Conservation (phyloP, 2,329 filamentous ascomycete species). For the Pyricularia pennisetigena region DNA sequence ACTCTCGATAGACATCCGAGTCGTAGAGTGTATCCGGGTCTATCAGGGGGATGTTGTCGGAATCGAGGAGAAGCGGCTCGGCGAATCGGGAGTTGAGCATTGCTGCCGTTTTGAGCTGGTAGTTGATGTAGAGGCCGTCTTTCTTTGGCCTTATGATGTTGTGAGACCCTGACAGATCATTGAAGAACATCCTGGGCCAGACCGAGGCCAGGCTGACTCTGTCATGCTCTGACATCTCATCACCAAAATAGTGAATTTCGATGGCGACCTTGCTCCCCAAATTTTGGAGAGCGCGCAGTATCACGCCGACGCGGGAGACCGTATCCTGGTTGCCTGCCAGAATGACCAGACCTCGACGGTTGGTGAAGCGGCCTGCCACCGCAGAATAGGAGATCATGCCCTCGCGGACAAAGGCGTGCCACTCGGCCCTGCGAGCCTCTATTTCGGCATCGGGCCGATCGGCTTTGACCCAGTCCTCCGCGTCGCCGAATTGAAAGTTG, state of each 20-base stretch:
- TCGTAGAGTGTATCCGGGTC: conserved; percentile 13
- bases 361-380: conserved; percentile 10
- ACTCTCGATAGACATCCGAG: conserved; percentile 15
- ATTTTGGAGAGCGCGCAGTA: conserved; percentile 11
- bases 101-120: conserved; percentile 23
- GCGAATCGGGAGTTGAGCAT: conserved; percentile 24
- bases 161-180: conserved; percentile 17
- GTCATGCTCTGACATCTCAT: conserved; percentile 14
- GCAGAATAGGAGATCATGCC: conserved; percentile 8
- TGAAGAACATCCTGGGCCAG: conserved; percentile 15
- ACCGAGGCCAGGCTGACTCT: conserved; percentile 10
- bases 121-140: conserved; percentile 19
- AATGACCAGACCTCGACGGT: conserved; percentile 19
- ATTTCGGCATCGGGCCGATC: conserved; percentile 8
- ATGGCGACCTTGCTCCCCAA: conserved; percentile 15
- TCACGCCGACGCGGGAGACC: conserved; percentile 12
- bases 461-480: conserved; percentile 7
- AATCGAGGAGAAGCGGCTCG: conserved; percentile 23
- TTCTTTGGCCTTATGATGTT: conserved; percentile 22
- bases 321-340: conserved; percentile 17
- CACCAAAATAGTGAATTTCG: conserved; percentile 19
- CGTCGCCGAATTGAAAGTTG: conserved; percentile 7
- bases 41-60: conserved; percentile 21
- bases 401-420: conserved; percentile 2
- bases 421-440: conserved; percentile 5